Evolutionary conservation across 2,329 filamentous ascomycete species (phyloP).

Genomic region (Bipolaris zeicola): DNA sequence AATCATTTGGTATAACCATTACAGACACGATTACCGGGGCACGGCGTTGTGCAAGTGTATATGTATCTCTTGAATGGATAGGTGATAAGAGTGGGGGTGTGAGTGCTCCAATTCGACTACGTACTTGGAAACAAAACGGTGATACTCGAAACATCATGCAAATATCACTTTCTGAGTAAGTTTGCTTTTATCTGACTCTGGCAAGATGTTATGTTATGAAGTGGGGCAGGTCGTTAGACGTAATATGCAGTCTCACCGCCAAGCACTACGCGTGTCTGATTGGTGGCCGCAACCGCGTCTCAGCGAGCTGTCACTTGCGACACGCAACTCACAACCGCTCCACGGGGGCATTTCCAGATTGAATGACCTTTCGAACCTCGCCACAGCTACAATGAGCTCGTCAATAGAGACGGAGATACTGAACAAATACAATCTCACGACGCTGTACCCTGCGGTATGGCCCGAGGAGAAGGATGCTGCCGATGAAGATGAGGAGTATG

Average conservation of each 20-base stretch:
- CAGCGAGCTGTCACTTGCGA: conserved; percentile 20
- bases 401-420: conserved; percentile 71
- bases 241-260: conserved; percentile 4
- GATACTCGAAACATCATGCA: not conserved
- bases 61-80: too few species aligned
- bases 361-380: conserved; percentile 2
- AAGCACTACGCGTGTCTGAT: conserved; percentile 26
- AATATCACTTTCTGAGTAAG: not conserved
- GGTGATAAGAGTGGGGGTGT: too few species aligned
- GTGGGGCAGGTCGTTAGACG: not conserved
- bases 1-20: too few species aligned
- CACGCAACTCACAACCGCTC: conserved; percentile 14
- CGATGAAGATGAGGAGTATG: conserved; percentile 55
- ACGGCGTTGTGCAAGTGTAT: too few species aligned
- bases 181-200: not conserved
- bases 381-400: conserved; percentile 33
- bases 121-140: not conserved
- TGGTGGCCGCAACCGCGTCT: conserved; percentile 30
- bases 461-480: conserved; percentile 78
- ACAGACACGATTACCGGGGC: too few species aligned
- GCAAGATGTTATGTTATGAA: not conserved
- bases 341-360: conserved; percentile 1
- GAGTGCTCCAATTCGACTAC: not conserved
- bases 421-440: conserved; percentile 87
- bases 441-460: conserved; percentile 81